These are phyloP conservation scores for Cadophora sp. DNA, from an alignment of 2,329 filamentous ascomycete species.

Conservation along the genomic window DNA sequence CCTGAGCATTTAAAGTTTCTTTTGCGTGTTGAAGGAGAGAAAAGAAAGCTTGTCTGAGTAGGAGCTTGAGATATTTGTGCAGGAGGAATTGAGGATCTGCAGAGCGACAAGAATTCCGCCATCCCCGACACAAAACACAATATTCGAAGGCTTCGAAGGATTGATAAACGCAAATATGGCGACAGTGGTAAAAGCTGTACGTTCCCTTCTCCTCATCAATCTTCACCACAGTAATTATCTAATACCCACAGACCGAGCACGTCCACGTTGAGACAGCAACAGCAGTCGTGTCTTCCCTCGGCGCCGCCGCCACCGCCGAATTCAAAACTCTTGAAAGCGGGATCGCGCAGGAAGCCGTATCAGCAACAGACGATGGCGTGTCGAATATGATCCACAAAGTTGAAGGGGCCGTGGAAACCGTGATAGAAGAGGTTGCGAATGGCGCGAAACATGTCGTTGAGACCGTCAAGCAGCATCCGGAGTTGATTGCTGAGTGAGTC, in stretches of 20 bases:
- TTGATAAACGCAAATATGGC: background rate
- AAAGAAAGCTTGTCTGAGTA: background rate
- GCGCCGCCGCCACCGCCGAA: constrained; percentile 22
- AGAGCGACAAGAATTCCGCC: background rate
- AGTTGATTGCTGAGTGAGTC: constrained; percentile 38
- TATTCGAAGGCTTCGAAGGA: background rate
- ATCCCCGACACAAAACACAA: background rate
- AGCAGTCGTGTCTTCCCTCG: background rate
- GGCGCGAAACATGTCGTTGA: constrained; percentile 34
- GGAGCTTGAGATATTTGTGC: no score
- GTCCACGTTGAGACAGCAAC: constrained; percentile 17
- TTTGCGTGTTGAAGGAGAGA: background rate
- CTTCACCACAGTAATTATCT: background rate
- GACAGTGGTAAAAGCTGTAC: constrained; percentile 15
- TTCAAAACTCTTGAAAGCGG: constrained; percentile 30
- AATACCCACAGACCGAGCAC: constrained; percentile 7
- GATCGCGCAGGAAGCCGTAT: constrained; percentile 30
- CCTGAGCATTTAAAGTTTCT: background rate
- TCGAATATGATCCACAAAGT: constrained; percentile 28
- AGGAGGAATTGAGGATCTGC: background rate
- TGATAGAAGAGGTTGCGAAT: constrained; percentile 33
- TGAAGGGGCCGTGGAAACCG: constrained; percentile 29
- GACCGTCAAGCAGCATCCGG: constrained; percentile 36
- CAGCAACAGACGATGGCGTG: constrained; percentile 26
- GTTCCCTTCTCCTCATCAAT: background rate